Evolutionary conservation across 805 yeast species (phyloP).

Genomic region (Spathaspora sp.): DNA sequence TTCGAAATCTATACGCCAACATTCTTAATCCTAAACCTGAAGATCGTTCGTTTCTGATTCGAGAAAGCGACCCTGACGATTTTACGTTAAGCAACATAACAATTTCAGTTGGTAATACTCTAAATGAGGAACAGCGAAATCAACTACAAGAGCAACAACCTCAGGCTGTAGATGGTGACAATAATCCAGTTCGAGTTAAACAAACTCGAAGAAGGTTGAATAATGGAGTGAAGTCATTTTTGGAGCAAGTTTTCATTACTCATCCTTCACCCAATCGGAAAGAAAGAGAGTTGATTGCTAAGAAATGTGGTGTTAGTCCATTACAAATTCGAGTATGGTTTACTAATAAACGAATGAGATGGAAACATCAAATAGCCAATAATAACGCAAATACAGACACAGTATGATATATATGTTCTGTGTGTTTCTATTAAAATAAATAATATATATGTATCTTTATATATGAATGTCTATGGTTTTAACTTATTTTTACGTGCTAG

Average conservation of each 20-base stretch:
- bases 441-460: background rate
- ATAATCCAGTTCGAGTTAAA: background rate
- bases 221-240: background rate
- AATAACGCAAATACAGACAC: background rate
- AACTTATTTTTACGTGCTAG: background rate
- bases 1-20: constrained; percentile 1
- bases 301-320: constrained; percentile 20
- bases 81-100: background rate
- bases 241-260: background rate
- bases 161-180: background rate
- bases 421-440: background rate
- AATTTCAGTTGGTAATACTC: background rate
- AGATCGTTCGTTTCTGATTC: background rate
- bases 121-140: too few species aligned
- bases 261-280: constrained; percentile 19
- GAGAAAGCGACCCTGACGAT: background rate
- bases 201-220: constrained; percentile 2
- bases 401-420: background rate
- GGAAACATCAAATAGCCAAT: background rate
- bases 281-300: constrained; percentile 24
- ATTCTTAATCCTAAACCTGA: background rate
- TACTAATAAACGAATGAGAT: constrained; percentile 22
- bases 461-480: background rate
- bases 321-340: constrained; percentile 33
- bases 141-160: background rate